These are phyloP conservation scores for Zanthoxylum bungeanum DNA, from an alignment of 345 rosid genomes.

Conservation along the genomic window DNA sequence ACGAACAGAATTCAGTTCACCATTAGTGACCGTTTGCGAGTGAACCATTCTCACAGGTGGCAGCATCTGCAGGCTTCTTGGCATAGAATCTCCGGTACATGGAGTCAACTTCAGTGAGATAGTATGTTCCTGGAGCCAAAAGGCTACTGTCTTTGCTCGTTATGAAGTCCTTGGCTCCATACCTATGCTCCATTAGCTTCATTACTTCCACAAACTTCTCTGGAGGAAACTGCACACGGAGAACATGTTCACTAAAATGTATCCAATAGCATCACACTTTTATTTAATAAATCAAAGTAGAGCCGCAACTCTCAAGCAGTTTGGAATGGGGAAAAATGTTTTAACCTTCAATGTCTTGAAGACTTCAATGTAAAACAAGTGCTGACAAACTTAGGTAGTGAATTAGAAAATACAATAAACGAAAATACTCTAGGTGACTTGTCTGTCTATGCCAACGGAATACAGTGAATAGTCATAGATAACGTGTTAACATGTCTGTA, in stretches of 20 bases:
- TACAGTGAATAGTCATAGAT: too few relatives aligned
- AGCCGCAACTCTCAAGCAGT: background rate
- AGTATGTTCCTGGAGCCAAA: conserved; percentile 86
- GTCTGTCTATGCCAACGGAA: too few relatives aligned
- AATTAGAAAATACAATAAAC: too few relatives aligned
- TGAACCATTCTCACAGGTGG: conserved; percentile 41
- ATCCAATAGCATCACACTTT: background rate
- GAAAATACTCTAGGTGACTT: too few relatives aligned
- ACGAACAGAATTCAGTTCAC: background rate
- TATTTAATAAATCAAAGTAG: background rate
- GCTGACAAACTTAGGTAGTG: too few relatives aligned
- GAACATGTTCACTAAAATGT: background rate
- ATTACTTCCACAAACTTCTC: conserved; percentile 82
- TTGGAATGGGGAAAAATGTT: background rate
- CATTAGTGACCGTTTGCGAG: conserved; percentile 67
- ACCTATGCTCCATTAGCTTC: conserved; percentile 97
- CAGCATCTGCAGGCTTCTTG: conserved; percentile 39
- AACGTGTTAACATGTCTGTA: too few relatives aligned
- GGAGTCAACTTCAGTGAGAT: conserved; percentile 88
- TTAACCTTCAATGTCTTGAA: background rate
- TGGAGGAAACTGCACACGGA: conserved; percentile 54
- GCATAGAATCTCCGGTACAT: conserved; percentile 92
- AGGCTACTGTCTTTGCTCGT: conserved; percentile 86
- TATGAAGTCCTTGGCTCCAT: conserved; percentile 94
- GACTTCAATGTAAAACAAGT: background rate